A percentile compares a stretch with the other conserved stretches of the same genome.
These are phyloP conservation scores for Annona cherimola DNA, from an alignment of 164 flowering plant genomes.

Conservation along the genomic window DNA sequence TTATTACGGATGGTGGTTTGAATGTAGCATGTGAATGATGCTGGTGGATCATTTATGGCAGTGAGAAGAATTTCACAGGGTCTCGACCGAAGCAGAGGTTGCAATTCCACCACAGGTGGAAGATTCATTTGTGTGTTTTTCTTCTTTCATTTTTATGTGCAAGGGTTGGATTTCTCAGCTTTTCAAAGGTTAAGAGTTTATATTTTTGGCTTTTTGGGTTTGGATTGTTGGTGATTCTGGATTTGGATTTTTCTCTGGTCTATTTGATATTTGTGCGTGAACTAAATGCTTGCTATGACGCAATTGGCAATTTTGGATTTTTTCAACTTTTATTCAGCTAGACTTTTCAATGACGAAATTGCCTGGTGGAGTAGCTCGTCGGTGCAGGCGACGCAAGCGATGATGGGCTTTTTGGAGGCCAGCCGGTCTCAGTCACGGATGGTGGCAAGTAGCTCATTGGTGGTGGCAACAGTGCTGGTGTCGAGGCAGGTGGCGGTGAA, in stretches of 20 bases:
- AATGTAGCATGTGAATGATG: constrained; percentile 12
- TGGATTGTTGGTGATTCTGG: neutral
- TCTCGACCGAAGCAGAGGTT: constrained; percentile 12
- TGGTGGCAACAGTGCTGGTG: no score
- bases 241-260: neutral
- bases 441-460: no score
- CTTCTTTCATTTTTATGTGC: neutral
- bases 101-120: constrained; percentile 16
- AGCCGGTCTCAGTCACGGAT: no score
- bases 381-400: no score
- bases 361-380: no score
- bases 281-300: no score
- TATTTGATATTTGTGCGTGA: neutral
- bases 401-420: no score
- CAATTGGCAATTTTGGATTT: neutral
- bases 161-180: no score
- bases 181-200: neutral
- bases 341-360: no score
- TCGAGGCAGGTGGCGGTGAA: no score
- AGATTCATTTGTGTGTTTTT: neutral
- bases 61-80: constrained; percentile 22
- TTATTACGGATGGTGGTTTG: neutral
- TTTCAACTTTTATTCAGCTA: no score
- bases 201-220: neutral
- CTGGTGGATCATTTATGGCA: constrained; percentile 16